phyloP scores from a whole-genome alignment of 2,329 filamentous ascomycete species.

The Teratosphaeriaceae sp. region DNA sequence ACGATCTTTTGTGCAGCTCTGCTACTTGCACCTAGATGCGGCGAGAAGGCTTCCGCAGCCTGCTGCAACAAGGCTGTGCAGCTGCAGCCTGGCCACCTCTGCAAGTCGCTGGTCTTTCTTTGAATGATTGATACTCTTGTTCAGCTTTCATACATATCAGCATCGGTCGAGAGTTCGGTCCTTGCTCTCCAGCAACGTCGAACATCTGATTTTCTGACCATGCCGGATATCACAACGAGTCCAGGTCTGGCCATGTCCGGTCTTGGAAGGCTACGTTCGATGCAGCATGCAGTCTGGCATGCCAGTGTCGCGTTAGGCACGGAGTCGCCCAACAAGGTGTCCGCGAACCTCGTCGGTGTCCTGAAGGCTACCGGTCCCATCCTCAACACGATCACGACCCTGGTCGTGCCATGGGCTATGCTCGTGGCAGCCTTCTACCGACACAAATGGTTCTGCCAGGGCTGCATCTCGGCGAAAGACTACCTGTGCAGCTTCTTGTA shows the following conservation, averaged over 20 bases:
- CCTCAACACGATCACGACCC: not conserved
- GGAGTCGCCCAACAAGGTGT: not conserved
- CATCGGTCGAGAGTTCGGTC: too few species aligned
- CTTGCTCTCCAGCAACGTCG: too few species aligned
- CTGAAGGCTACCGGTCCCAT: not conserved
- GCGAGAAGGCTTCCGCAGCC: too few species aligned
- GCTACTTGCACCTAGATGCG: too few species aligned
- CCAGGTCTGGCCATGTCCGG: not conserved
- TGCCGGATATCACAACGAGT: not conserved
- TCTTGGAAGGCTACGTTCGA: not conserved
- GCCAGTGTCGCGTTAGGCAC: not conserved
- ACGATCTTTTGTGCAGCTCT: too few species aligned
- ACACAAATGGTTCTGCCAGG: slow-evolving; percentile 4
- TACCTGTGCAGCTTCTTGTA: slow-evolving; percentile 32
- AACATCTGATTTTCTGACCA: too few species aligned
- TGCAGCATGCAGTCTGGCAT: not conserved
- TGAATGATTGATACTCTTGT: too few species aligned
- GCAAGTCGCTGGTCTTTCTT: too few species aligned
- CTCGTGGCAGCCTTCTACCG: not conserved
- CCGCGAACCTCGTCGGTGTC: slow-evolving; percentile 1
- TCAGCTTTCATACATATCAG: too few species aligned
- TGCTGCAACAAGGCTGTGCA: too few species aligned
- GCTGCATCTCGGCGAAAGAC: slow-evolving; percentile 23
- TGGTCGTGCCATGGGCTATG: slow-evolving; percentile 5
- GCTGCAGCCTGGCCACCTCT: too few species aligned